Evolutionary conservation across 306 rosid species (phyloP), one percentile per base, ranked within the genome.

Genomic region (Cucurbita ficifolia): DNA sequence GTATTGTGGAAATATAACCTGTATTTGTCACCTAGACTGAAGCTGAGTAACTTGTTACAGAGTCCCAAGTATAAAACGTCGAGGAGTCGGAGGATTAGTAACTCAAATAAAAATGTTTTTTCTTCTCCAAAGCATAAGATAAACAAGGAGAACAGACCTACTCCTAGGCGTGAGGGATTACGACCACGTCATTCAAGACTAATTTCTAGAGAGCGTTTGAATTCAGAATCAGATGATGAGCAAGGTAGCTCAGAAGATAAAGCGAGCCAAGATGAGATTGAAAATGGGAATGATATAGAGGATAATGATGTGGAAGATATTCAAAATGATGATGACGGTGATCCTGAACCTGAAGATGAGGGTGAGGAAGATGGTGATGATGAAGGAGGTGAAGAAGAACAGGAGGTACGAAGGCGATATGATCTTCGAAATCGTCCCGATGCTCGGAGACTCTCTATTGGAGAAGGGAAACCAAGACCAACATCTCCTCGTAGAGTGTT

Each of bases 391-490:
- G 96, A 88, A 75, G 98, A 90, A 80, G 97, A 90, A 77, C 95
- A 89, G 54, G 97, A 94, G 50, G 99, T 92, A 57, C 83, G 88
- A 73, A 90, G 97, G 79, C 89, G 97, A 22, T 94, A 94, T 56
- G 99, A 94, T 85, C 97, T 94, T 79, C 87, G 99, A 64, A 91
- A 94, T 73, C 99, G 99, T 76, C 83, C 85, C 12, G 98, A 89
- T 53, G 99, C 91, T 8, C 92, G 92, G 33, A 80, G 98, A 82
- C 82, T 92, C 70, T 85, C 98, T 74, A 81, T 88, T 83, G 96
- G 88, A 68, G 96, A 88, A 62, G 88, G 96, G 69, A 90, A 91
- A 81, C 83, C 82, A 12, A 84, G 86, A 49, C 89, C 88, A 39
- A 89, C 95, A 78, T 90, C 99, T 75, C 96, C 99, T 78, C 87